Evolutionary conservation across 805 yeast genomes (phyloP), one percentile per base, ranked within the genome.

Genomic region (Hanseniaspora pseudoguilliermondii): DNA sequence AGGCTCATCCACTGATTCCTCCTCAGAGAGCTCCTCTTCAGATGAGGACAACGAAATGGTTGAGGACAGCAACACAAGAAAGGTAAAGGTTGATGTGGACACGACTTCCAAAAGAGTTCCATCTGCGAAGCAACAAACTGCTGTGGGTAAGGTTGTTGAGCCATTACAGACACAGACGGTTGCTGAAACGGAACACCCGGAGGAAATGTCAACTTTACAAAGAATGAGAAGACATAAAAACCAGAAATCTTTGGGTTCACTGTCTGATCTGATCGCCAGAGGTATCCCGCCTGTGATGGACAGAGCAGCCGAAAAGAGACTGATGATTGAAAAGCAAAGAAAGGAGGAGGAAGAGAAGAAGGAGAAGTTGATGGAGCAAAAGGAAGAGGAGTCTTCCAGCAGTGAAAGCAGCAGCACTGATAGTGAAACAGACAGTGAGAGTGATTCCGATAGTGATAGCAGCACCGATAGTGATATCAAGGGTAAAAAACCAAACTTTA

Each of bases 271-370:
- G 57, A 81, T 76, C 5, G 73, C 75, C n/a, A 72, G 82, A 53
- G 88, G 86, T 4, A 75, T 83, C 13, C 89, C 89, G 1, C 85
- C 79, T 21, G 86, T 83, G 0, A 75, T 73, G 55, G 86, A 81
- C 47, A 70, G 71, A 21, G 58, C 64, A 35, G 60, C 66, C 39
- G 56, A 53, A 46, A 36, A 53, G 25, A 53, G 56, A 39, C 2
- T 53, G 20, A 3, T 38, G 29, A 3, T 46, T 4, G 56, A 53
- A 21, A 53, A 53, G 21, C 38, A 53, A 6, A 44, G 50, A 39
- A 53, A 46, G 21, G 56, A 53, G 39, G 54, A 52, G n/a, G 54
- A 44, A 36, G 55, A 47, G 27, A 35, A n/a, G 40, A 49, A 34
- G 20, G 36, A 36, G 13, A n/a, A 47, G 32, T 13, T 39, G 40